Conservation (phyloP, 352 stramenopile species). For the Thalassiosira allenii region DNA sequence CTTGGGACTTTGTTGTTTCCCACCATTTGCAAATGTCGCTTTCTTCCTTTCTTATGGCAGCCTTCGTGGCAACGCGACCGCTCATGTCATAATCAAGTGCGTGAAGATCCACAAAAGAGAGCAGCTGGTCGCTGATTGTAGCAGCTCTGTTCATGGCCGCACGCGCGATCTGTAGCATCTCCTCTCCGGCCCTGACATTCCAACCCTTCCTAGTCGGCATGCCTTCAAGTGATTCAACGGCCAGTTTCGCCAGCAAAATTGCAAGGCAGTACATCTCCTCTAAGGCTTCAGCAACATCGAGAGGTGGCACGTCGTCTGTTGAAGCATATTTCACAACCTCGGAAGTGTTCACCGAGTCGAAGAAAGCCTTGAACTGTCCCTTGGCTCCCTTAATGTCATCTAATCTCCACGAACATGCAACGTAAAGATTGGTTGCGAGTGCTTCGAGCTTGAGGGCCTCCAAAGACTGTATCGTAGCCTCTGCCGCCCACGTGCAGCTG, state of each 20-base stretch:
- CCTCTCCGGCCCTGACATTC: slow-evolving; percentile 23
- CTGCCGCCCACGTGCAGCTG: slow-evolving; percentile 27
- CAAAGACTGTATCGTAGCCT: slow-evolving; percentile 41
- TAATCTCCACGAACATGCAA: slow-evolving; percentile 42
- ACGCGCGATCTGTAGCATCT: slow-evolving; percentile 27
- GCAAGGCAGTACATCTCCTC: slow-evolving; percentile 30
- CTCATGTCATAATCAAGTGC: slow-evolving; percentile 26
- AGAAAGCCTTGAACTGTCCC: slow-evolving; percentile 19
- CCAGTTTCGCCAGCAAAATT: slow-evolving; percentile 34
- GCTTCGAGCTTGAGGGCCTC: slow-evolving; percentile 38
- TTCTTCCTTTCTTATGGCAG: slow-evolving; percentile 33
- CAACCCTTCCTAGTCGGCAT: slow-evolving; percentile 17
- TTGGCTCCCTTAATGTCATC: slow-evolving; percentile 30
- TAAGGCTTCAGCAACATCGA: slow-evolving; percentile 27
- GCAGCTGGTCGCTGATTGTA: slow-evolving; percentile 31
- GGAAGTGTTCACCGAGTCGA: slow-evolving; percentile 29
- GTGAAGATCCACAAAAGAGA: slow-evolving; percentile 19
- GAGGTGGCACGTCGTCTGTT: background rate
- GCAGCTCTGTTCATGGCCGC: slow-evolving; percentile 28
- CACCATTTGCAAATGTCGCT: slow-evolving; percentile 32
- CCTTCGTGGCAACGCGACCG: slow-evolving; percentile 13
- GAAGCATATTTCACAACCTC: slow-evolving; percentile 19
- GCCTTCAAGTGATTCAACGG: slow-evolving; percentile 33
- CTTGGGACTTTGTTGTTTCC: slow-evolving; percentile 24
- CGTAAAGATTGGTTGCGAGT: slow-evolving; percentile 10